Conservation (phyloP, 345 rosid species). For the Eucalyptus regnans region DNA sequence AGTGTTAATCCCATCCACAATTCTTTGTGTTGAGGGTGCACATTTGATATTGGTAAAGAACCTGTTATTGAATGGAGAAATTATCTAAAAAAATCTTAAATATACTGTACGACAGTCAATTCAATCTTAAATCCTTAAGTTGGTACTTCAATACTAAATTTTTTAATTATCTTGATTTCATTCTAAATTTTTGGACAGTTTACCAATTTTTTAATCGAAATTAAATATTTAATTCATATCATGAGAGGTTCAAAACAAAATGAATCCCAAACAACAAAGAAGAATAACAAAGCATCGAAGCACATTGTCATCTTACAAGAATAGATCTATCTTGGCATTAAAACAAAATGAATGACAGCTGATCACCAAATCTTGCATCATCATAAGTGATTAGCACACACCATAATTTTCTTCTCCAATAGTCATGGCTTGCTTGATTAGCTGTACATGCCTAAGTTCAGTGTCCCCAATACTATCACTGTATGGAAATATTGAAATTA, state of each 20-base stretch:
- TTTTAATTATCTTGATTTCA: accelerated
- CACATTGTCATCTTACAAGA: neutral
- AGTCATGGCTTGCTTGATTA: neutral
- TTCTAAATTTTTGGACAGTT: neutral
- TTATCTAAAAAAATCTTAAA: neutral
- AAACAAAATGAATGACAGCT: accelerated
- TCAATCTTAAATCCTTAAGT: accelerated
- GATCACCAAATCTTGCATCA: neutral
- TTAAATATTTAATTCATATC: neutral
- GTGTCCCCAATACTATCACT: neutral
- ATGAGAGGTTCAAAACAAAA: neutral
- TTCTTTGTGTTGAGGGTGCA: neutral
- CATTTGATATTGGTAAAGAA: accelerated
- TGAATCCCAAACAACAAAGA: neutral
- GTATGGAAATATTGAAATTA: neutral
- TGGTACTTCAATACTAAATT: accelerated
- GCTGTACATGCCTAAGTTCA: accelerated
- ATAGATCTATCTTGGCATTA: neutral
- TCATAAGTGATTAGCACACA: neutral
- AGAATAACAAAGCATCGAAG: neutral
- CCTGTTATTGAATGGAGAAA: accelerated
- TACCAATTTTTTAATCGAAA: neutral
- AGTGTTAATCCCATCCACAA: neutral
- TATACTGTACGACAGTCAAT: accelerated
- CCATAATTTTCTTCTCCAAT: neutral